Evolutionary conservation across 768 basidiomycete genomes (phyloP), one percentile per base, ranked within the genome.

Genomic region (Lactarius tabidus): DNA sequence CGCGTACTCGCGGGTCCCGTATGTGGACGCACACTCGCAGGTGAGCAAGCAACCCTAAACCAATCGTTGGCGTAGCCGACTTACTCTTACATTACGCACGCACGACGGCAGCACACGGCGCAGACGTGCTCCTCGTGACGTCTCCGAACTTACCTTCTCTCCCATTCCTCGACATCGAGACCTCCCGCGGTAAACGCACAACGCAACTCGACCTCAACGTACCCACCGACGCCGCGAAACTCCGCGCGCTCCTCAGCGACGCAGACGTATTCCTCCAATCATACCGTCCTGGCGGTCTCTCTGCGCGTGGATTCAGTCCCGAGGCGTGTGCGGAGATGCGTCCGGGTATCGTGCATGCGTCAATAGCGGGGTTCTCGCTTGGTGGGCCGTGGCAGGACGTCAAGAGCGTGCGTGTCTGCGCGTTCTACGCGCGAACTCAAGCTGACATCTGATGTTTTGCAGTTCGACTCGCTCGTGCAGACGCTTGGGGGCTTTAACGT

Each of bases 401-500:
- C 15, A 77, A 82, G 57, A 85, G 85, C 4, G 84, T 84, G 72
- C 59, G 76, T 71, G 8, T 3, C 23, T 51, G 53, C 31, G n/a
- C 35, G 20, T 55, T n/a, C n/a, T n/a, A n/a, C n/a, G n/a, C n/a
- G n/a, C n/a, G n/a, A n/a, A n/a, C n/a, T n/a, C n/a, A n/a, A n/a
- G n/a, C n/a, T n/a, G n/a, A n/a, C n/a, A n/a, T n/a, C 23, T 51
- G 12, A 26, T 15, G 29, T 28, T 20, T 57, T 35, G 23, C 65
- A 86, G 85, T 87, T 87, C 62, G 85, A 88, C 69, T 87, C 85
- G 1, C 75, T 87, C 2, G 83, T 86, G 0, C 85, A 88, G 74
- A 85, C 83, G 0, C 84, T 84, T 2, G 81, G 79, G 0, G 86
- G 86, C 0, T 83, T 86, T 72, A 86, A 85, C 59, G 70, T 75